A percentile compares a stretch with the other conserved stretches of the same genome.
phyloP scores from a whole-genome alignment of 352 stramenopile genomes.

The Globisporangium spinosum region DNA sequence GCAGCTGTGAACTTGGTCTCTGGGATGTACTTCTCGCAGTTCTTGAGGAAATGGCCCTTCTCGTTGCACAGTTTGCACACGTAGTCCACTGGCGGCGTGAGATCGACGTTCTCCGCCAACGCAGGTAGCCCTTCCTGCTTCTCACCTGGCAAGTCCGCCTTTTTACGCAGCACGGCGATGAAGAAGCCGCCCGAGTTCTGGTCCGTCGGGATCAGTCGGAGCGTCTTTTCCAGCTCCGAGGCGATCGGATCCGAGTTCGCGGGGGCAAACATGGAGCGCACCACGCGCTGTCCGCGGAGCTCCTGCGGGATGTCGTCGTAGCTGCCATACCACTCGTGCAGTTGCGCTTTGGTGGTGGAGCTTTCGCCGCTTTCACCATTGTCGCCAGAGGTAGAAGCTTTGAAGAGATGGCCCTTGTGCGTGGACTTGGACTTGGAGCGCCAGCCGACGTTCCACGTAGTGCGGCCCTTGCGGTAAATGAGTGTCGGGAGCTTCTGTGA shows the following conservation, averaged over 20 bases:
- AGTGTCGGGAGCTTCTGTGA: conserved; percentile 56
- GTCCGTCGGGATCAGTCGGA: conserved; percentile 96
- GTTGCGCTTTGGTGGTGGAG: conserved; percentile 3
- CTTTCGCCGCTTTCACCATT: conserved; percentile 8
- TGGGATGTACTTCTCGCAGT: conserved; percentile 54
- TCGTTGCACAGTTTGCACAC: conserved; percentile 72
- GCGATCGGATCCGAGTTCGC: conserved; percentile 23
- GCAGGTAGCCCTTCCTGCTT: conserved; percentile 45
- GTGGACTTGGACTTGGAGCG: conserved; percentile 86
- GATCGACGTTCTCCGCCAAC: conserved; percentile 41
- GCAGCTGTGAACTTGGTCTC: conserved; percentile 35
- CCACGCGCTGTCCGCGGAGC: conserved; percentile 58
- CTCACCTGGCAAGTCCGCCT: conserved; percentile 48
- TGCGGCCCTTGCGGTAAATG: conserved; percentile 44
- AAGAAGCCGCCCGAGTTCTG: conserved; percentile 99
- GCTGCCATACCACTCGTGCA: conserved; percentile 78
- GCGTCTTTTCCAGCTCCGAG: conserved; percentile 82
- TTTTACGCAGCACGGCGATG: conserved; percentile 93
- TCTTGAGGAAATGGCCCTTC: conserved; percentile 75
- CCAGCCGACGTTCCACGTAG: conserved; percentile 75
- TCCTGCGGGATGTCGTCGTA: conserved; percentile 61
- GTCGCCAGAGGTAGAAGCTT: conserved; percentile 18
- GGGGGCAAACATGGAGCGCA: conserved; percentile 86
- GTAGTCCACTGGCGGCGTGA: conserved; percentile 51
- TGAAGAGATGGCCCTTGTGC: conserved; percentile 76